Base-by-base conservation (phyloP, 495 filamentous ascomycete species). In the Podospora australis region DNA sequence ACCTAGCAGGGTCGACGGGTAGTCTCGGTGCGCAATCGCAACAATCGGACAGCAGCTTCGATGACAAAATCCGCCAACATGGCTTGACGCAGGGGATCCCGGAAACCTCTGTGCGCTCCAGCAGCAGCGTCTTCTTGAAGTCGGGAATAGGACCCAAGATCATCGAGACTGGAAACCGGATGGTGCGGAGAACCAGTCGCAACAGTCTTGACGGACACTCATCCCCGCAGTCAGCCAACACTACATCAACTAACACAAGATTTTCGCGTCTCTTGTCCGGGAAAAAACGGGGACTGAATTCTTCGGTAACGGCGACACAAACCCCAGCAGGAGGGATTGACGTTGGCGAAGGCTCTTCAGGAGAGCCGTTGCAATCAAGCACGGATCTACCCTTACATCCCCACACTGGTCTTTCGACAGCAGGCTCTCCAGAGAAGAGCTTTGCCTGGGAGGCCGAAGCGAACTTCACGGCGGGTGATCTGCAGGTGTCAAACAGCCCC, bases 401-500 rank as follows among this genome's bases (percentile, higher is more conserved):
- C n/a, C 53, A 53, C n/a, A 56, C 67, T 28, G 53, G 55, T 6
- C 63, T 59, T 23, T 56, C 54, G 2, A 48, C 52, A n/a, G 50
- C 63, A 19, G 52, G 60, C 10, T 75, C 77, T 17, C 65, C 73
- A 2, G 48, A 59, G 66, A 78, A 72, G 50, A 70, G 69, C 50
- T 70, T 65, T 17, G 71, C 76, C 21, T 81, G 76, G 78, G 70
- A 84, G 34, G 56, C 74, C 14, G 74, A 78, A 38, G 68, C 75
- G 5, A 82, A 86, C 29, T 83, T 88, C 49, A 84, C 82, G n/a
- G 77, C 72, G 21, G 70, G 69, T 17, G 80, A 81, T 38, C 48
- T 84, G 24, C 76, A 84, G 40, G 55, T 81, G 6, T 85, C 82
- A 3, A 62, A 70, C 10, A 85, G 80, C 30, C 82, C 82, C 26